A percentile compares a stretch with the other conserved stretches of the same genome.
Evolutionary conservation across 768 basidiomycete genomes (phyloP).

Genomic region (Macrolepiota albuminosa): DNA sequence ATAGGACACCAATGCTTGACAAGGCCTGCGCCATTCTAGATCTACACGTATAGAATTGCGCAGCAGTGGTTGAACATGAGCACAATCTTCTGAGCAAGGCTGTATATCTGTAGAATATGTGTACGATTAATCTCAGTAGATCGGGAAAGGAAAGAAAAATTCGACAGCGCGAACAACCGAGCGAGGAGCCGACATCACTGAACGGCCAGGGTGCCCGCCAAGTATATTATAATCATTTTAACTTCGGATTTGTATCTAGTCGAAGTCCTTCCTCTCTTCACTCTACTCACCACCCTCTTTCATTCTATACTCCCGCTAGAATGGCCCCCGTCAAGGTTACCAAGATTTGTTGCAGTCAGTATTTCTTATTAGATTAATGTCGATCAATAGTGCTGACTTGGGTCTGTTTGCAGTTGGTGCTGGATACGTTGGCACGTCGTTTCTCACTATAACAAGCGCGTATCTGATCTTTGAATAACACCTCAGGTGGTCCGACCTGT

Average conservation of each 20-base stretch:
- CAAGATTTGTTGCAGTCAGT: constrained; percentile 88
- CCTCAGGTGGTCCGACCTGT: constrained; percentile 86
- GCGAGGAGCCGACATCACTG: neutral
- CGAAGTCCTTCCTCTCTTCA: neutral
- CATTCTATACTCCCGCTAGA: constrained; percentile 5
- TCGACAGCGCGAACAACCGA: neutral
- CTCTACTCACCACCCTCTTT: constrained; percentile 2
- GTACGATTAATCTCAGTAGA: neutral
- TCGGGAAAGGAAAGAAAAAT: neutral
- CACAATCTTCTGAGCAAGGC: neutral
- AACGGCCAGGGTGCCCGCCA: neutral
- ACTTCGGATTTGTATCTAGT: neutral
- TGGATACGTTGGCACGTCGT: constrained; percentile 82
- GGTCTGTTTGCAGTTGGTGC: constrained; percentile 58
- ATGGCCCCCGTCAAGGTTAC: constrained; percentile 62
- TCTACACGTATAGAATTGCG: no score
- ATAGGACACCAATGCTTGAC: neutral
- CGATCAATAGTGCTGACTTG: constrained; percentile 9
- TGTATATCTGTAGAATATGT: neutral
- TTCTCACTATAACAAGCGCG: neutral
- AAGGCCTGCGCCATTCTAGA: neutral
- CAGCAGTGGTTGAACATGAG: neutral
- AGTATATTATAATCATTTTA: neutral
- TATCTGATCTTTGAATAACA: neutral
- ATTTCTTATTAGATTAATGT: neutral